Percentiles rank a stretch among this genome's conserved stretches.
These are phyloP conservation scores for Microcyclospora pomicola DNA, from an alignment of 2,329 filamentous ascomycete genomes.

Conservation along the genomic window DNA sequence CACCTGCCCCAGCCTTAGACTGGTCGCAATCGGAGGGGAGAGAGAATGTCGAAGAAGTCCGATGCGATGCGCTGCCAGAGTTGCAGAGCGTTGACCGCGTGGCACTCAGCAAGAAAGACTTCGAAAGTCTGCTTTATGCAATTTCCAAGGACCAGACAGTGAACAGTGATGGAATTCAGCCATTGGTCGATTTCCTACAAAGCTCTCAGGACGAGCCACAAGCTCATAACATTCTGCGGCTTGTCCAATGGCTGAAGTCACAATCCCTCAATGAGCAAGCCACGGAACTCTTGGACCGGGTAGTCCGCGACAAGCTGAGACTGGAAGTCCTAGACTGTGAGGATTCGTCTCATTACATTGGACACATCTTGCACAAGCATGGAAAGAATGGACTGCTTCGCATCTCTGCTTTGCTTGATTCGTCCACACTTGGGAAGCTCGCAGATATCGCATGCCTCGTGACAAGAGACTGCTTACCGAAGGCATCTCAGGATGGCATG, in stretches of 20 bases:
- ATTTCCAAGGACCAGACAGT: neutral
- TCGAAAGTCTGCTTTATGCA: conserved; percentile 9
- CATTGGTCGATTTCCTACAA: conserved; percentile 12
- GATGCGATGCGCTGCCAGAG: neutral
- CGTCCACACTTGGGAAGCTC: neutral
- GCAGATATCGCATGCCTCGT: neutral
- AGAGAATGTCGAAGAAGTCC: neutral
- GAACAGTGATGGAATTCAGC: conserved; percentile 3
- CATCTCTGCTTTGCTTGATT: conserved; percentile 1
- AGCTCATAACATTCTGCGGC: conserved; percentile 10
- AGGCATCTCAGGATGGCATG: no score
- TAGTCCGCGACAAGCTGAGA: conserved; percentile 4
- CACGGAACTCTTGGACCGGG: neutral
- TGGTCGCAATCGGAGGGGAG: neutral
- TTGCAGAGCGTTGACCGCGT: conserved; percentile 4
- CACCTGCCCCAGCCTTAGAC: neutral
- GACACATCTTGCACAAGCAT: no score
- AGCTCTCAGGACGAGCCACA: conserved; percentile 12
- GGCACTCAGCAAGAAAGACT: conserved; percentile 9
- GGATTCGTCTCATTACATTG: neutral
- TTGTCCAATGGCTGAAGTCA: conserved; percentile 11
- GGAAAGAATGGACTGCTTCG: neutral
- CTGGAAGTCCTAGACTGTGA: neutral
- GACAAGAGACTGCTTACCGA: no score
- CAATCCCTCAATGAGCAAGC: neutral